Conservation (phyloP, 2,329 filamentous ascomycete species). For the Epichloe gansuensis region DNA sequence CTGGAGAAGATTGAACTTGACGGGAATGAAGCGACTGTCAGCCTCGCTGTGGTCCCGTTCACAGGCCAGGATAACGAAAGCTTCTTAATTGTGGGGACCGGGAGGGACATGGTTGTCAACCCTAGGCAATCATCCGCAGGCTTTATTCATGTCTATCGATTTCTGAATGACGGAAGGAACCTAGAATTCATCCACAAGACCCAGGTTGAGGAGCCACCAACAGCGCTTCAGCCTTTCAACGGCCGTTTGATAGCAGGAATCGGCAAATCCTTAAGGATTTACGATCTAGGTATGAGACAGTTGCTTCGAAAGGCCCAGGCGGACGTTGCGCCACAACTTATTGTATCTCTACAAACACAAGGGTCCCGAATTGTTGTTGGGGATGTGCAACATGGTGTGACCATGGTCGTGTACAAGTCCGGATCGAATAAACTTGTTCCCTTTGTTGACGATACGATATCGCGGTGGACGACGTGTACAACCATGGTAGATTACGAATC, state of each 20-base stretch:
- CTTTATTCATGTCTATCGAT: conserved; percentile 84
- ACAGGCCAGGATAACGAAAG: conserved; percentile 76
- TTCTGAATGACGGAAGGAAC: conserved; percentile 72
- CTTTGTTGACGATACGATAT: conserved; percentile 79
- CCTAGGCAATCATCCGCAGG: conserved; percentile 65
- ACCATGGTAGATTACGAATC: conserved; percentile 98
- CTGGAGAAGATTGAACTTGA: conserved; percentile 69
- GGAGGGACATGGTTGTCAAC: conserved; percentile 71
- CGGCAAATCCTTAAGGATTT: conserved; percentile 69
- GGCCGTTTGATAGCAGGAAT: conserved; percentile 78
- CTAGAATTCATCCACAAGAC: conserved; percentile 98
- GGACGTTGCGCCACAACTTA: conserved; percentile 62
- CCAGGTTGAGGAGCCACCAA: conserved; percentile 74
- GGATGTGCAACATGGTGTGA: conserved; percentile 83
- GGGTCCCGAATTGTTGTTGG: conserved; percentile 83
- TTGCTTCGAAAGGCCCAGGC: conserved; percentile 84
- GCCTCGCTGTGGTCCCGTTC: conserved; percentile 72
- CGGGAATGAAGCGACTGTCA: conserved; percentile 85
- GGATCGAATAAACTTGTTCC: conserved; percentile 84
- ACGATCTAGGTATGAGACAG: conserved; percentile 86
- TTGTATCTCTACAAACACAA: conserved; percentile 78
- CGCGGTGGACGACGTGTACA: conserved; percentile 81
- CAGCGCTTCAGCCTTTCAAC: conserved; percentile 82
- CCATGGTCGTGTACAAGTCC: conserved; percentile 85
- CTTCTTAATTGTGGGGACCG: conserved; percentile 85